Conservation (phyloP, 2,329 filamentous ascomycete species). For the Beauveria scarabaeidicola region DNA sequence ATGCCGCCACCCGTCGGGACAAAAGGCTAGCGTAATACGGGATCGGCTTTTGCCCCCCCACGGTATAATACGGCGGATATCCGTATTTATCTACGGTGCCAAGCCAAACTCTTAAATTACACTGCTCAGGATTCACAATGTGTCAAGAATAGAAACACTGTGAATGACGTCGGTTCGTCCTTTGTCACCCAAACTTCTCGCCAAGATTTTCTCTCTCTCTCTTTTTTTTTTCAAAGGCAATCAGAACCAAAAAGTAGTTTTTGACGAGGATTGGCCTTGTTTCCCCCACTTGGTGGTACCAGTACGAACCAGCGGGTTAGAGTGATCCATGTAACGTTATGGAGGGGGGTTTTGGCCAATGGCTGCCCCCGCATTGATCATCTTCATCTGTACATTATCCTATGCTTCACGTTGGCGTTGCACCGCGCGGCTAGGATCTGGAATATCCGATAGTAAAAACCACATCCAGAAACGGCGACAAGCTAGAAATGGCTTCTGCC, state of each 20-base stretch:
- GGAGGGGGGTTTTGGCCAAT: neutral
- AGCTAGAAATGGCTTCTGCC: neutral
- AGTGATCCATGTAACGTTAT: constrained; percentile 6
- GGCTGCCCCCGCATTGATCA: constrained; percentile 4
- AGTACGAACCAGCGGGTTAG: neutral
- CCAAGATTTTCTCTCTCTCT: neutral
- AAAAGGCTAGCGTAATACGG: neutral
- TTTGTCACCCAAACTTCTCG: neutral
- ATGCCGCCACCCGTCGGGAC: neutral
- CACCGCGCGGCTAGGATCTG: neutral
- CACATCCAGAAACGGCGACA: too few species aligned
- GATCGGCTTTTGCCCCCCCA: neutral
- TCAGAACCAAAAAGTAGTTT: too few species aligned
- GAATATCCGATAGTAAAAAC: neutral
- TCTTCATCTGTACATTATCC: neutral
- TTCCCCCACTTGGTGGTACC: neutral
- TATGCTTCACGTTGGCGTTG: neutral
- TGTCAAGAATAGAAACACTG: neutral
- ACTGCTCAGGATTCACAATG: neutral
- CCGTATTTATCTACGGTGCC: neutral
- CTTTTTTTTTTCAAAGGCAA: too few species aligned
- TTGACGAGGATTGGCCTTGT: neutral
- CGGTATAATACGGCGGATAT: neutral
- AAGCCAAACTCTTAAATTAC: neutral
- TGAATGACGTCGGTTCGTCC: neutral